Conservation (phyloP, 2,329 filamentous ascomycete genomes). For the Coniochaeta sp. region DNA sequence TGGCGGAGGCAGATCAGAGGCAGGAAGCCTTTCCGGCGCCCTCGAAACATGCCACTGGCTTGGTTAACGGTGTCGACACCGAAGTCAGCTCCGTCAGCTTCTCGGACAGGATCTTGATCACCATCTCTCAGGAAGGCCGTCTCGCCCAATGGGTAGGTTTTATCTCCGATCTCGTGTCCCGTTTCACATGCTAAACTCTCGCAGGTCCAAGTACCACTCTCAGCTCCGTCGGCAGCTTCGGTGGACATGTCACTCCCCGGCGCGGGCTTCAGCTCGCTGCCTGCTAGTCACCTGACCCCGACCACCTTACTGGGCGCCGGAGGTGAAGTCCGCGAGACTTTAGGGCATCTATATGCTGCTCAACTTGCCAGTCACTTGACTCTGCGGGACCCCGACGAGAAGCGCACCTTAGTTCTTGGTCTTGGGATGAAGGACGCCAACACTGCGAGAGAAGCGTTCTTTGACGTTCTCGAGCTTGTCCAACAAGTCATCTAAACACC, state of each 20-base stretch:
- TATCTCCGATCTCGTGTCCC: conserved; percentile 5
- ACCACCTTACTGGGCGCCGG: conserved; percentile 83
- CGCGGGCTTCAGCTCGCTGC: conserved; percentile 48
- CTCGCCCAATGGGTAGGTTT: conserved; percentile 81
- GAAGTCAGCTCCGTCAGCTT: conserved; percentile 69
- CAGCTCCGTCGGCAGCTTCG: conserved; percentile 55
- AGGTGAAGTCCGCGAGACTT: conserved; percentile 67
- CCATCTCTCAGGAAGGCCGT: conserved; percentile 76
- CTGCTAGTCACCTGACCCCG: conserved; percentile 75
- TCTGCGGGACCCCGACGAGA: conserved; percentile 59
- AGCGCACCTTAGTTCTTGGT: conserved; percentile 53
- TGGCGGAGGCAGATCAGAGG: conserved; percentile 33
- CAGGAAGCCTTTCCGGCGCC: conserved; percentile 61
- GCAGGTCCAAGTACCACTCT: conserved; percentile 72
- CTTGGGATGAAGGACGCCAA: conserved; percentile 48
- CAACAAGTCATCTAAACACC: conserved; percentile 43
- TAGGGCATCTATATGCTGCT: conserved; percentile 82
- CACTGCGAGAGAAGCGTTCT: conserved; percentile 49
- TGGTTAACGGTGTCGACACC: conserved; percentile 62
- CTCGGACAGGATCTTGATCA: conserved; percentile 85
- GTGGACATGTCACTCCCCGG: conserved; percentile 53
- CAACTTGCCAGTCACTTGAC: conserved; percentile 79
- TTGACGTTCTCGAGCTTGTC: conserved; percentile 57
- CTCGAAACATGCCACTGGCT: conserved; percentile 50
- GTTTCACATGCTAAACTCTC: conserved; percentile 22